Evolutionary conservation across 225 moss, liverwort and hornwort species (phyloP).

Genomic region (Lunularia cruciata): DNA sequence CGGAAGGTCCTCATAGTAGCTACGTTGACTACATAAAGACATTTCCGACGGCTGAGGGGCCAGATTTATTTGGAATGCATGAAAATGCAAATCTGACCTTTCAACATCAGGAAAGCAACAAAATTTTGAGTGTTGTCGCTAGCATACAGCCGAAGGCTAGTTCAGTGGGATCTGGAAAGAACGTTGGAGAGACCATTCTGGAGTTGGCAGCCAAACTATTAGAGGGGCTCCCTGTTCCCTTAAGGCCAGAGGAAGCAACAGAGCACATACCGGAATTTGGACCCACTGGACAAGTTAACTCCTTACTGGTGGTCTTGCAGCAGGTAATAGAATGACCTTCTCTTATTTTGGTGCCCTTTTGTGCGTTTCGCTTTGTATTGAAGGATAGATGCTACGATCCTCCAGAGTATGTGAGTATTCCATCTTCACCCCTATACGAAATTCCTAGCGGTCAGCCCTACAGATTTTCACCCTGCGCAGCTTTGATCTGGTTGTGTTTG

Average conservation of each 20-base stretch:
- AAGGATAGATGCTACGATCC: too few relatives aligned
- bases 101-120: conserved; percentile 88
- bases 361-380: too few relatives aligned
- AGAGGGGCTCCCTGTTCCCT: conserved; percentile 31
- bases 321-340: conserved; percentile 52
- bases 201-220: conserved; percentile 61
- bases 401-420: too few relatives aligned
- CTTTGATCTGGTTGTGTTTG: background rate
- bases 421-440: too few relatives aligned
- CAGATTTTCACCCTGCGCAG: too few relatives aligned
- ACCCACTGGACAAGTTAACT: conserved; percentile 69
- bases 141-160: conserved; percentile 79
- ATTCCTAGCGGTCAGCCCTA: too few relatives aligned
- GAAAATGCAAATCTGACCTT: conserved; percentile 84
- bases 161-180: conserved; percentile 55
- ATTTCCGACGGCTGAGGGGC: conserved; percentile 76
- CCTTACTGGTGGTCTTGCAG: conserved; percentile 70
- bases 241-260: conserved; percentile 40
- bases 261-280: conserved; percentile 53
- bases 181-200: conserved; percentile 52
- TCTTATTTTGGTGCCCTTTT: background rate
- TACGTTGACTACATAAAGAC: conserved; percentile 72
- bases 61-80: conserved; percentile 95
- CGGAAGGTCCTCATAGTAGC: conserved; percentile 47
- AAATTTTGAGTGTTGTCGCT: conserved; percentile 60